Percentiles rank a stretch among this genome's conserved stretches.
phyloP scores from a whole-genome alignment of 306 rosid species.

The Prunus salicina region DNA sequence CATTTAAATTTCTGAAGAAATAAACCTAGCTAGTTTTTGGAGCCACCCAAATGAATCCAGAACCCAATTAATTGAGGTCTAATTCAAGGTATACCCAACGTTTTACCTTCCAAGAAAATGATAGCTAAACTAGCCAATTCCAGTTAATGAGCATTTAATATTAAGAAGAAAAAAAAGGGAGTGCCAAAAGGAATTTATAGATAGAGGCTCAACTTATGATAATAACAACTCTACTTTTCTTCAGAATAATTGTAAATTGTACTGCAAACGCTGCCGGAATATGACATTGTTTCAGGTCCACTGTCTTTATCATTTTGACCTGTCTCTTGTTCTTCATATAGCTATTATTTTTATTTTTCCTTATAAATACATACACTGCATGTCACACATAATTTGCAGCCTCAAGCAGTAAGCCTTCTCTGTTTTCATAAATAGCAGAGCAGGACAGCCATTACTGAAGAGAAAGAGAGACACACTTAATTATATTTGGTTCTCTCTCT shows the following conservation, averaged over 20 bases:
- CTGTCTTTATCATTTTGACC: slow-evolving; percentile 26
- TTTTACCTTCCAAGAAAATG: slow-evolving; percentile 35
- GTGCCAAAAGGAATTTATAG: neutral
- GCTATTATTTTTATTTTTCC: neutral
- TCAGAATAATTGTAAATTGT: neutral
- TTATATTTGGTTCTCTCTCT: neutral
- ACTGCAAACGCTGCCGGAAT: slow-evolving; percentile 20
- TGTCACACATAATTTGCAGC: neutral
- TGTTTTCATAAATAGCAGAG: neutral
- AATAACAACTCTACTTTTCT: slow-evolving; percentile 3
- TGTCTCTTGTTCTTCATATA: slow-evolving; percentile 3
- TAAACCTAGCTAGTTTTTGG: neutral
- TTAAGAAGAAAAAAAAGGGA: neutral
- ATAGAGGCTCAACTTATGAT: neutral
- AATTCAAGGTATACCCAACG: slow-evolving; percentile 17
- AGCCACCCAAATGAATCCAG: neutral
- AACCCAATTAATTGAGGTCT: neutral
- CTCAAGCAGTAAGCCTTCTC: neutral
- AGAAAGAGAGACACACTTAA: neutral
- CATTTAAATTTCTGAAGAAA: too few relatives aligned
- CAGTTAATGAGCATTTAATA: neutral
- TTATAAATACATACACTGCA: neutral
- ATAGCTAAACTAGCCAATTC: slow-evolving; percentile 24
- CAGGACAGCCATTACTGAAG: neutral
- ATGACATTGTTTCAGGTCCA: slow-evolving; percentile 29